Conservation (phyloP, 495 filamentous ascomycete genomes). For the Aspergillus affinis region DNA sequence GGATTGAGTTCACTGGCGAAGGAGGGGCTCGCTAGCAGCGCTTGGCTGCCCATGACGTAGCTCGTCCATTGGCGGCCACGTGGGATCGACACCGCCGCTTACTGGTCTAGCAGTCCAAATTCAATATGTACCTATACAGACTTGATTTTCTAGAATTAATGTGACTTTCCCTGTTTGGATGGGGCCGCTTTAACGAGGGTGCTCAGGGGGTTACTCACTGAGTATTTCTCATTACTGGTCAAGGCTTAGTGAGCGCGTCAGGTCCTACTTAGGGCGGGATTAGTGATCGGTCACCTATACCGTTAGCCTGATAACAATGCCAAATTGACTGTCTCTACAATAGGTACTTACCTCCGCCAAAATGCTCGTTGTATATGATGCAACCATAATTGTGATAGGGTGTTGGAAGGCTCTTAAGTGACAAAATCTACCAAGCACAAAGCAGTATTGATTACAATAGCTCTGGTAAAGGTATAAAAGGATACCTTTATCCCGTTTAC, state of each 20-base stretch:
- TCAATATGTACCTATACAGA: too few relatives aligned
- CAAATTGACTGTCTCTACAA: constrained; percentile 6
- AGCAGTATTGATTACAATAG: constrained; percentile 7
- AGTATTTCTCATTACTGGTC: too few relatives aligned
- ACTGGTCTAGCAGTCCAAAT: neutral
- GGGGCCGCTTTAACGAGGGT: too few relatives aligned
- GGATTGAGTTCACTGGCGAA: neutral
- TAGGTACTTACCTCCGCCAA: constrained; percentile 1
- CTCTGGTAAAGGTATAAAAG: constrained; percentile 14
- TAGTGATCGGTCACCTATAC: too few relatives aligned
- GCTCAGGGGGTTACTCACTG: too few relatives aligned
- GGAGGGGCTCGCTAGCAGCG: neutral
- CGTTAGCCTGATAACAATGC: constrained; percentile 1
- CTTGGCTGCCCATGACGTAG: neutral
- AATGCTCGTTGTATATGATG: constrained; percentile 7
- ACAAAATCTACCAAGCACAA: constrained; percentile 7
- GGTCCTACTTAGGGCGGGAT: too few relatives aligned
- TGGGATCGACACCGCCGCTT: neutral
- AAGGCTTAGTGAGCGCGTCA: too few relatives aligned
- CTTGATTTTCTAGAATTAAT: too few relatives aligned
- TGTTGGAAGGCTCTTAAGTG: constrained; percentile 12
- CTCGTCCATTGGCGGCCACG: neutral
- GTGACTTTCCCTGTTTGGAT: too few relatives aligned
- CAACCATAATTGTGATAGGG: constrained; percentile 7
- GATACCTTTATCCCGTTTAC: constrained; percentile 4